Evolutionary conservation across 2,329 filamentous ascomycete genomes (phyloP), one percentile per base, ranked within the genome.

Genomic region (Trichophyton rubrum): DNA sequence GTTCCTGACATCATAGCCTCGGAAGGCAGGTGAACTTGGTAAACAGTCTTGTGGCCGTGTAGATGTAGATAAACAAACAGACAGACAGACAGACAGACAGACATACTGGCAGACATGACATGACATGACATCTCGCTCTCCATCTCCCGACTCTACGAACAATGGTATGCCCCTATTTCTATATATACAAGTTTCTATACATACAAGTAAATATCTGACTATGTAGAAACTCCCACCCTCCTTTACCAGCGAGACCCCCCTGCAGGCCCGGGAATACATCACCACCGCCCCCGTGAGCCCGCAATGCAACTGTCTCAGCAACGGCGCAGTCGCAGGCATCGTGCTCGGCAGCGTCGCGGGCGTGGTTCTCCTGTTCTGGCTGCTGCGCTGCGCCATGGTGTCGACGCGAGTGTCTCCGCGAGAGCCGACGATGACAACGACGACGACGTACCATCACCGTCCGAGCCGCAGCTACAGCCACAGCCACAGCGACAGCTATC

Each of bases 261-360:
- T 71, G 22, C 43, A 61, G 27, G 33, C 67, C 2, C 69, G 70
- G 11, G 69, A 70, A 57, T 58, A 47, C 22, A 41, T 33, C 11
- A 24, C 9, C 7, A 22, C 13, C 17, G 24, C 20, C 30, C n/a
- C 24, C 24, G 45, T 7, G 17, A 5, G 5, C 6, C 58, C 11
- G 15, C 58, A 38, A 56, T 64, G 68, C 45, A 64, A 63, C 58
- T 73, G 71, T 45, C 68, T 75, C 17, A 67, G 65, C n/a, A 67
- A 71, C 15, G 73, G 73, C 1, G 72, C 63, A 3, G 72, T 75
- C 30, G 73, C 72, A 0, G 73, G 73, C 8, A 75, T 75, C 56
- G 72, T 75, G 17, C 67, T 75, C 57, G 73, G 73, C 9, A 68
- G 70, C n/a, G 72, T 75, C 41, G 70, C 67, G 3, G 73, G 71